Conservation (phyloP, 345 rosid species). For the Nephelium lappaceum region DNA sequence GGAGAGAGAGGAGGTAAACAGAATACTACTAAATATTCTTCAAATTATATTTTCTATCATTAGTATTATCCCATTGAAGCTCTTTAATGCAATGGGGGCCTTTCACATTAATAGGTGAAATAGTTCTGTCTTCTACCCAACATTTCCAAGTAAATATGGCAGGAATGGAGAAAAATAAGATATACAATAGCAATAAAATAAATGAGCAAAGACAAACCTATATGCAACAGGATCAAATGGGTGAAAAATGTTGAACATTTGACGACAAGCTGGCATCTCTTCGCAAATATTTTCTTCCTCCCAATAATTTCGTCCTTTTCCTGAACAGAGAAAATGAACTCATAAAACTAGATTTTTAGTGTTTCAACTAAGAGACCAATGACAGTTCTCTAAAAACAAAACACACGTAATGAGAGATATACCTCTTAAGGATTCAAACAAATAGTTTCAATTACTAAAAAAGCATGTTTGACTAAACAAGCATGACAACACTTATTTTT, state of each 20-base stretch:
- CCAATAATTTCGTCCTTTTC: constrained; percentile 91
- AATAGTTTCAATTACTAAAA: neutral
- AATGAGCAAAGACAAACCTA: constrained; percentile 52
- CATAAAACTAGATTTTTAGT: neutral
- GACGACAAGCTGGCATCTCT: constrained; percentile 96
- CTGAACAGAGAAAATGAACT: constrained; percentile 36
- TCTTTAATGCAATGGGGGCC: neutral
- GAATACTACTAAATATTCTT: neutral
- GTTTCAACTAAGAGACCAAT: neutral
- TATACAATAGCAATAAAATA: neutral
- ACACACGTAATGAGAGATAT: no score
- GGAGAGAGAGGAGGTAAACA: neutral
- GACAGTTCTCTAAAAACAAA: neutral
- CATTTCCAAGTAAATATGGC: neutral
- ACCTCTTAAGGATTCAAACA: neutral
- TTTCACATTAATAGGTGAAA: neutral
- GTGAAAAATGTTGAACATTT: constrained; percentile 97
- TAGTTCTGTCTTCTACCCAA: neutral
- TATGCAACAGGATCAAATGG: constrained; percentile 99
- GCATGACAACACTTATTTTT: neutral
- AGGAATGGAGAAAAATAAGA: neutral
- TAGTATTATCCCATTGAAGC: neutral
- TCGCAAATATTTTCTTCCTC: constrained; percentile 71
- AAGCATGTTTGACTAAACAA: neutral
- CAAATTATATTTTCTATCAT: neutral